These are phyloP conservation scores for Exserohilum rostratum DNA, from an alignment of 2,329 filamentous ascomycete genomes.

Conservation along the genomic window DNA sequence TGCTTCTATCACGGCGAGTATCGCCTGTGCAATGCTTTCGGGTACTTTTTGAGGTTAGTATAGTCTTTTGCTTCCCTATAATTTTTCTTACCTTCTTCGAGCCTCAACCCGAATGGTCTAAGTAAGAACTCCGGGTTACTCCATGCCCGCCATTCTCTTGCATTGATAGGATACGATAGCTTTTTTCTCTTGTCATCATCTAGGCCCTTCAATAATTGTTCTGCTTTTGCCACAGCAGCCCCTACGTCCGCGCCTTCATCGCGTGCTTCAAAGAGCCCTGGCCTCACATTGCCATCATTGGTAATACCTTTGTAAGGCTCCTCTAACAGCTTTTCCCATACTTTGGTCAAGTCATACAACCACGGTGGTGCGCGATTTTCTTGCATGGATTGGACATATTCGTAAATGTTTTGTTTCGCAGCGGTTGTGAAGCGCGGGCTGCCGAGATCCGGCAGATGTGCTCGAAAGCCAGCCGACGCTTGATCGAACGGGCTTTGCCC, in stretches of 20 bases:
- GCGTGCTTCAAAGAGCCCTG: constrained; percentile 62
- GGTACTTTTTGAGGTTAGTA: constrained; percentile 30
- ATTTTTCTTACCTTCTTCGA: constrained; percentile 62
- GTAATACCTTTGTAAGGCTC: constrained; percentile 77
- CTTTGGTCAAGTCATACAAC: constrained; percentile 55
- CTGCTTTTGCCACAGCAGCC: constrained; percentile 60
- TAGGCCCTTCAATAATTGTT: constrained; percentile 56
- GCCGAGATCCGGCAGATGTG: constrained; percentile 67
- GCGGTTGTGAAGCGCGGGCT: constrained; percentile 67
- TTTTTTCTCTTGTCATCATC: constrained; percentile 56
- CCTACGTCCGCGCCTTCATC: constrained; percentile 69
- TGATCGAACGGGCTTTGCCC: constrained; percentile 33
- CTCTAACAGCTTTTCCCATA: constrained; percentile 49
- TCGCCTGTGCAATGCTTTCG: constrained; percentile 45
- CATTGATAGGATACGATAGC: constrained; percentile 68
- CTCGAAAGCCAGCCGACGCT: constrained; percentile 55
- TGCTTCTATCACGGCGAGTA: constrained; percentile 62
- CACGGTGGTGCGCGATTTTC: constrained; percentile 66
- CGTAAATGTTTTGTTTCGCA: constrained; percentile 65
- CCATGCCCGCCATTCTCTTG: constrained; percentile 73
- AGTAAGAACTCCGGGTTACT: constrained; percentile 77
- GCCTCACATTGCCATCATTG: constrained; percentile 65
- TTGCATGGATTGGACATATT: constrained; percentile 67
- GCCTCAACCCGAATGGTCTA: constrained; percentile 70
- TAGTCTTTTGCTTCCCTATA: not conserved